Conservation (phyloP, 352 stramenopile genomes). For the Globisporangium echinulatum region DNA sequence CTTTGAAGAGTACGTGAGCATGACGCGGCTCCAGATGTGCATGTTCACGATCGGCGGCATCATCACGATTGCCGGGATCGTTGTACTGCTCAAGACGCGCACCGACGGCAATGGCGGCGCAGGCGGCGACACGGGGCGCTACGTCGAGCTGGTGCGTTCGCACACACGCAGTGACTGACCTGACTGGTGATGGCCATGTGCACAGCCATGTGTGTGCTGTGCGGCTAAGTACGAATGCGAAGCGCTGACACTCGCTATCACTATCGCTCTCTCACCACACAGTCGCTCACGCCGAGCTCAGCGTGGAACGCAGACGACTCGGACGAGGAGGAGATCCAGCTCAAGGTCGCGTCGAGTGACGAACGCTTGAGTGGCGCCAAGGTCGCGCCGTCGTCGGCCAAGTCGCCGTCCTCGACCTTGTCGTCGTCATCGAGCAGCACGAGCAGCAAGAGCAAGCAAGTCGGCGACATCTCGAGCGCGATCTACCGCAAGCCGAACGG, state of each 20-base stretch:
- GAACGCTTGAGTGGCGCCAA: constrained; percentile 13
- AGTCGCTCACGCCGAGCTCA: constrained; percentile 72
- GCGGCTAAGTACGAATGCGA: background rate
- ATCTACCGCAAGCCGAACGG: constrained; percentile 32
- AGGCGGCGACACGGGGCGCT: constrained; percentile 28
- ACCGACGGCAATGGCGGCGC: constrained; percentile 7
- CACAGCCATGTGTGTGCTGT: background rate
- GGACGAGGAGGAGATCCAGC: constrained; percentile 76
- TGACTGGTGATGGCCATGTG: background rate
- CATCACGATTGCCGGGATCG: constrained; percentile 74
- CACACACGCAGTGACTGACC: background rate
- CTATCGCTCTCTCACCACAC: constrained; percentile 1
- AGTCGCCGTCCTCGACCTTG: constrained; percentile 18
- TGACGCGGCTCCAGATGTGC: constrained; percentile 65
- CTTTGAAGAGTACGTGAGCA: constrained; percentile 88
- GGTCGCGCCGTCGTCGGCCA: constrained; percentile 19
- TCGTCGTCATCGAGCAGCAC: constrained; percentile 13
- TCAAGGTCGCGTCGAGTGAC: constrained; percentile 29
- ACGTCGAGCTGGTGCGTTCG: constrained; percentile 67
- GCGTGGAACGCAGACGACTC: constrained; percentile 78
- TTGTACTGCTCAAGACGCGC: constrained; percentile 65
- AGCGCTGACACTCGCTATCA: constrained; percentile 1
- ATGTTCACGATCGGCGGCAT: constrained; percentile 77
- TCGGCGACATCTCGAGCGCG: constrained; percentile 26
- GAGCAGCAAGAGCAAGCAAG: constrained; percentile 12